Evolutionary conservation across 306 rosid genomes (phyloP).

Genomic region (Citrullus amarus): DNA sequence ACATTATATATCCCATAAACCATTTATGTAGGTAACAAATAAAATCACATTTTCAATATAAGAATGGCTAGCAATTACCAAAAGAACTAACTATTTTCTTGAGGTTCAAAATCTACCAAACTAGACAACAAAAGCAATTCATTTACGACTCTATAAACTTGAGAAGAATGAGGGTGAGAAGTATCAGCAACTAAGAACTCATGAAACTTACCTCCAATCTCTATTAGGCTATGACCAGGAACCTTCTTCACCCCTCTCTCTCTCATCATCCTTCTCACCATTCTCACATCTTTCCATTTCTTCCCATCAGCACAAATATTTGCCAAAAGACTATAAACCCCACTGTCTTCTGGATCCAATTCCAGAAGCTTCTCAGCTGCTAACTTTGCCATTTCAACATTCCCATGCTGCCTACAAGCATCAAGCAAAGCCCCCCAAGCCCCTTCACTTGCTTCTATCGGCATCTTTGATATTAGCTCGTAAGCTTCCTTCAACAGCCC

Average conservation of each 20-base stretch:
- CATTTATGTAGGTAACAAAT: background rate
- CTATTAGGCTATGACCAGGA: constrained; percentile 64
- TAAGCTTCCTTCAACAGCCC: constrained; percentile 60
- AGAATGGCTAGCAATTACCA: background rate
- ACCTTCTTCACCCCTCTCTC: constrained; percentile 61
- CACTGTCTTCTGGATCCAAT: constrained; percentile 63
- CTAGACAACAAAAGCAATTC: constrained; percentile 29
- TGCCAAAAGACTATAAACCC: constrained; percentile 46
- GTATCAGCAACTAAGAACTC: constrained; percentile 67
- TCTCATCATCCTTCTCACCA: constrained; percentile 58
- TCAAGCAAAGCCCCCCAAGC: constrained; percentile 77
- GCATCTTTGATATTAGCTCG: constrained; percentile 46
- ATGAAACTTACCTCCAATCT: constrained; percentile 41
- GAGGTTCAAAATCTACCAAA: constrained; percentile 18
- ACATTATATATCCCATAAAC: background rate
- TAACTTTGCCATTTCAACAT: constrained; percentile 51
- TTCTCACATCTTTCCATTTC: constrained; percentile 60
- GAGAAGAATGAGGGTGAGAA: constrained; percentile 50
- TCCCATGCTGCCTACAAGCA: constrained; percentile 56
- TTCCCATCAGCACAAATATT: constrained; percentile 40
- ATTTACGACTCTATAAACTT: constrained; percentile 35
- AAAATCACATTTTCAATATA: background rate
- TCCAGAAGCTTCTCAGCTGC: constrained; percentile 39
- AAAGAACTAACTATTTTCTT: background rate
- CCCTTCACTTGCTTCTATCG: constrained; percentile 53